Base-by-base conservation (phyloP, 2,329 filamentous ascomycete species). In the Colletotrichum nymphaeae region DNA sequence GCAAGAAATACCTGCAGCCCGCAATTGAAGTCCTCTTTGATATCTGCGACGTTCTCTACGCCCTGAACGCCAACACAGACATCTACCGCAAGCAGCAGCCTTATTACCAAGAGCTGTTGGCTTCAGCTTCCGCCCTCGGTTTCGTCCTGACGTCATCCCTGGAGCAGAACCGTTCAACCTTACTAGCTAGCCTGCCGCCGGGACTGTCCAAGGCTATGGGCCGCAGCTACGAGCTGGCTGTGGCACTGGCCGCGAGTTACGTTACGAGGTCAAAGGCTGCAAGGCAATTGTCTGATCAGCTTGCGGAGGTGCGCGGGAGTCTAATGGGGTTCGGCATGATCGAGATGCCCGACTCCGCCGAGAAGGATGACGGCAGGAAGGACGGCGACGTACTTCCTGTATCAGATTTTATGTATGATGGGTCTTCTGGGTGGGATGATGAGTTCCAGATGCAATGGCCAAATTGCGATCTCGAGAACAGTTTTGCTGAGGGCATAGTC, bases 71-170 rank as follows among this genome's bases (percentile, higher is more conserved):
- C 35, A 67, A 55, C 35, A 67, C 64, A 6, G 55, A 59, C 35
- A 67, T 67, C 2, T 67, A 67, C 37, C 53, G 64, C 7, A 59
- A 58, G 19, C 64, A 67, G 37, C 53, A 59, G 35, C 55, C 64
- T 3, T 67, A 57, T 24, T 67, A 59, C 24, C 55, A 67, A 52
- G 42, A 49, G 19, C 42, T 49, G 11, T n/a, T 49, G 42, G 42
- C 42, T 9, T 49, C 42, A 4, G 42, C 42, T 49, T 49, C 42
- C 42, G 19, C 42, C 16, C 42, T 49, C 4, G 42, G 42, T 9
- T 49, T 49, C 42, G 42, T 49, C 7, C 3, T 49, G 42, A 49
- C 42, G 42, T 9, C 42, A 3, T 49, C 42, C 19, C 19, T 49
- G 3, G 42, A 49, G 19, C 42, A 49, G 19, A 49, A 49, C 19